Evolutionary conservation across 1,284 basidiomycete species (phyloP).

Genomic region (Volvariella volvacea): DNA sequence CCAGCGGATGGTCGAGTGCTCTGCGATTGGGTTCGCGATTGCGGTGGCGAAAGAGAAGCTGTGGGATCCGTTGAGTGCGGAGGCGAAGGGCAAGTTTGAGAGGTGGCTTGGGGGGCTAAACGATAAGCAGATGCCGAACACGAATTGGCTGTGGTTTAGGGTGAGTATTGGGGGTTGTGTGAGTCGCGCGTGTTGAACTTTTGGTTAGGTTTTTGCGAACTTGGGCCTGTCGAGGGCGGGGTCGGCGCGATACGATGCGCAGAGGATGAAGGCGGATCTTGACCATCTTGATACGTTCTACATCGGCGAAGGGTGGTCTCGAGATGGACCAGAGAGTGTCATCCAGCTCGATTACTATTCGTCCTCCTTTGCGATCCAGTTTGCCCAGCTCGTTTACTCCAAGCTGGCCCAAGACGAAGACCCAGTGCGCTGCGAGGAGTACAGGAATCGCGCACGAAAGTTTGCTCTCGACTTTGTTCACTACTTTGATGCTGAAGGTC

Average conservation of each 20-base stretch:
- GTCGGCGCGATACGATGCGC: conserved; percentile 48
- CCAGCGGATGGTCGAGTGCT: conserved; percentile 80
- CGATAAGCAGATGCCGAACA: conserved; percentile 67
- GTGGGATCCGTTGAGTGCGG: conserved; percentile 52
- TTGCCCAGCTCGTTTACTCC: conserved; percentile 66
- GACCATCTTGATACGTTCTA: conserved; percentile 77
- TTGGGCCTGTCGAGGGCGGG: conserved; percentile 61
- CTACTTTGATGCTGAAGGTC: conserved; percentile 70
- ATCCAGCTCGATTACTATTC: conserved; percentile 79
- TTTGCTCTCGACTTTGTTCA: conserved; percentile 69
- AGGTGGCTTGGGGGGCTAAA: conserved; percentile 72
- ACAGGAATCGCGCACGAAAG: conserved; percentile 51
- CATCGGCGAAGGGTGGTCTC: conserved; percentile 69
- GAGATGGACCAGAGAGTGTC: conserved; percentile 72
- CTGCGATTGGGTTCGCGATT: conserved; percentile 68
- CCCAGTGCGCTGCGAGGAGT: conserved; percentile 58
- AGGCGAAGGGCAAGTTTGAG: conserved; percentile 53
- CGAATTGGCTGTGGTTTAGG: conserved; percentile 80
- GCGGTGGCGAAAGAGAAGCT: conserved; percentile 59
- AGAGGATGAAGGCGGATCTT: conserved; percentile 68
- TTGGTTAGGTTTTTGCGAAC: conserved; percentile 76
- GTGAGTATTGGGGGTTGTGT: no score
- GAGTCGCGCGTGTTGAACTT: no score
- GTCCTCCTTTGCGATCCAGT: conserved; percentile 75
- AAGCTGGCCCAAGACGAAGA: conserved; percentile 60